phyloP scores from a whole-genome alignment of 2,329 filamentous ascomycete species.

The Aureobasidium sp. region DNA sequence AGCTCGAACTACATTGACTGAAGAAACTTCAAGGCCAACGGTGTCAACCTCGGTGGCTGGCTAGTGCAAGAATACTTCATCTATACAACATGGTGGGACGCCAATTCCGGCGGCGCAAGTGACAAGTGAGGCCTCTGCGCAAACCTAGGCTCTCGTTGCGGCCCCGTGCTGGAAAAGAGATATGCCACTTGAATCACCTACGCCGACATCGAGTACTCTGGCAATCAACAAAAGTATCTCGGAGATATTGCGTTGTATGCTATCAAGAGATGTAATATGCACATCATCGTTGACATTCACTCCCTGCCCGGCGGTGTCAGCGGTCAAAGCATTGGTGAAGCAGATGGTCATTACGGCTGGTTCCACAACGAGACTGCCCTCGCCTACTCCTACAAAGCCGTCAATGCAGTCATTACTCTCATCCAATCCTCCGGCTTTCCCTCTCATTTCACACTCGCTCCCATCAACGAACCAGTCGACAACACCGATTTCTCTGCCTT shows the following conservation, averaged over 20 bases:
- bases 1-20: conserved; percentile 14
- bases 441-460: background rate
- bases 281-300: conserved; percentile 30
- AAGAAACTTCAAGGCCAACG: conserved; percentile 18
- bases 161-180: conserved; percentile 19
- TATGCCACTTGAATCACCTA: conserved; percentile 22
- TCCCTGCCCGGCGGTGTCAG: conserved; percentile 28
- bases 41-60: conserved; percentile 27
- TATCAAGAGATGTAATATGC: conserved; percentile 29
- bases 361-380: conserved; percentile 30
- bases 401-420: background rate
- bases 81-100: background rate
- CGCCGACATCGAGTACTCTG: background rate
- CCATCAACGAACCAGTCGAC: background rate
- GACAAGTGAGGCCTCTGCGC: conserved; percentile 30
- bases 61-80: conserved; percentile 22
- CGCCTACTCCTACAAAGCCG: conserved; percentile 22
- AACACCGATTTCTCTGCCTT: conserved; percentile 18
- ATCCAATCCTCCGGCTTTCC: background rate
- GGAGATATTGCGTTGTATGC: conserved; percentile 21
- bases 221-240: background rate
- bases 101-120: conserved; percentile 13
- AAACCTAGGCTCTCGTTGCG: conserved; percentile 21
- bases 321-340: conserved; percentile 20
- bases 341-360: conserved; percentile 20